Conservation (phyloP, 2,329 filamentous ascomycete species). For the Penicillium janthinellum region DNA sequence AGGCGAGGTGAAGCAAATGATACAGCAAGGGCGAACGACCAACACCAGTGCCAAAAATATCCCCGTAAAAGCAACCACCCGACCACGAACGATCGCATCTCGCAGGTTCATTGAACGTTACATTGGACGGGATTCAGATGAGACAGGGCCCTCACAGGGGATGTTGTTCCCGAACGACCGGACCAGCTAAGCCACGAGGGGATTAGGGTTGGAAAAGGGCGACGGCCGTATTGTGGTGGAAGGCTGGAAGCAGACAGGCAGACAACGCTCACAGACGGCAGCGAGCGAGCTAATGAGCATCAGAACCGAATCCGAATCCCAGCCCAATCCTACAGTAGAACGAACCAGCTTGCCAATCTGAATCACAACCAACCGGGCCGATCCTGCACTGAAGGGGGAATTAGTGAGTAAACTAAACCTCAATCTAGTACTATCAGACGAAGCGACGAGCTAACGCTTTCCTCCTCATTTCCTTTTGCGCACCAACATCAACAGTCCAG, state of each 20-base stretch:
- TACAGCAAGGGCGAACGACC: not conserved
- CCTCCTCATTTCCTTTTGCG: not conserved
- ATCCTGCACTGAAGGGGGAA: not conserved
- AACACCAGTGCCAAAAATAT: not conserved
- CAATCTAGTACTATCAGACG: not conserved
- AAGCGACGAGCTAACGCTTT: not conserved
- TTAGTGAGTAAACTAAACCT: not conserved
- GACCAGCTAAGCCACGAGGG: constrained; percentile 1
- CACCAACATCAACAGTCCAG: not conserved
- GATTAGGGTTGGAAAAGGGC: constrained; percentile 3
- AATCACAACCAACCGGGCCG: not conserved
- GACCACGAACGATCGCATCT: not conserved
- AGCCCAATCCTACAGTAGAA: not conserved
- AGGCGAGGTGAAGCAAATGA: not conserved
- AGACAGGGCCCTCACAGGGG: not conserved
- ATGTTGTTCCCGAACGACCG: not conserved
- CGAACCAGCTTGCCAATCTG: not conserved
- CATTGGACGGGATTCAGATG: constrained; percentile 13
- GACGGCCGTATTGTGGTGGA: not conserved
- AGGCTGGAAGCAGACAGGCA: not conserved
- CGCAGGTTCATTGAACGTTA: constrained; percentile 5
- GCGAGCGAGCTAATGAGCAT: not conserved
- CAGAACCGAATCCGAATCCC: not conserved
- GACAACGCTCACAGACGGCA: not conserved
- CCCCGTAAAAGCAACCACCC: not conserved